A percentile compares a stretch with the other conserved stretches of the same genome.
Evolutionary conservation across 2,329 filamentous ascomycete species (phyloP).

Genomic region (Penicillium sclerotiorum): DNA sequence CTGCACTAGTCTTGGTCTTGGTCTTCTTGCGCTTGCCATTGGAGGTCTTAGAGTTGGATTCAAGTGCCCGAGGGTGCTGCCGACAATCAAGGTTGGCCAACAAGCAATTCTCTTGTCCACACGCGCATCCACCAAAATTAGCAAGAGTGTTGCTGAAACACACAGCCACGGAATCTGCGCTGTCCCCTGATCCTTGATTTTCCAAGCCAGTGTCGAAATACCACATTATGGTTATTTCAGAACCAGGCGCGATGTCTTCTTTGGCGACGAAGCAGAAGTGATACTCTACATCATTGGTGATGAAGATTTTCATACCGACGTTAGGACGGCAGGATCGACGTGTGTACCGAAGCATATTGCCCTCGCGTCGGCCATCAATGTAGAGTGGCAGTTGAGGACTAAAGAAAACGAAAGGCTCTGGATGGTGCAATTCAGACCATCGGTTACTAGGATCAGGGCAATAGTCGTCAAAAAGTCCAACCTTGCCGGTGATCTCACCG

Average conservation of each 20-base stretch:
- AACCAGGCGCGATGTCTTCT: slow-evolving; percentile 66
- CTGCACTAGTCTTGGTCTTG: slow-evolving; percentile 50
- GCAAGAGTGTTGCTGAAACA: slow-evolving; percentile 53
- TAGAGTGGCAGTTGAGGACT: slow-evolving; percentile 86
- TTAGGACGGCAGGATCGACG: slow-evolving; percentile 91
- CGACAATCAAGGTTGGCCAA: slow-evolving; percentile 49
- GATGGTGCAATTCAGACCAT: slow-evolving; percentile 65
- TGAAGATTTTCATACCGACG: slow-evolving; percentile 80
- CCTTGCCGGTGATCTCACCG: slow-evolving; percentile 75
- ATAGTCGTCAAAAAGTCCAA: slow-evolving; percentile 74
- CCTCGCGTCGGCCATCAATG: slow-evolving; percentile 87
- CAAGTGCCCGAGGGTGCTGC: slow-evolving; percentile 35
- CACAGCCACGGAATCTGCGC: slow-evolving; percentile 44
- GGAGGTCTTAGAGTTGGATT: slow-evolving; percentile 42
- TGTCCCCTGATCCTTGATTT: slow-evolving; percentile 45
- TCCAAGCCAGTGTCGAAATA: slow-evolving; percentile 48
- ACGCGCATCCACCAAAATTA: slow-evolving; percentile 54
- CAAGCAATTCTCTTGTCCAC: slow-evolving; percentile 42
- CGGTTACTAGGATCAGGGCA: slow-evolving; percentile 67
- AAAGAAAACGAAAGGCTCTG: slow-evolving; percentile 78
- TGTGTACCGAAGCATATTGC: slow-evolving; percentile 84
- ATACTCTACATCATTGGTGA: slow-evolving; percentile 76
- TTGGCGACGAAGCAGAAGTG: slow-evolving; percentile 93
- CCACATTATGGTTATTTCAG: slow-evolving; percentile 54
- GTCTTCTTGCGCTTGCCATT: slow-evolving; percentile 53